Percentiles rank a stretch among this genome's conserved stretches.
These are phyloP conservation scores for Calocybe gangraenosa DNA, from an alignment of 768 basidiomycete species.

Conservation along the genomic window DNA sequence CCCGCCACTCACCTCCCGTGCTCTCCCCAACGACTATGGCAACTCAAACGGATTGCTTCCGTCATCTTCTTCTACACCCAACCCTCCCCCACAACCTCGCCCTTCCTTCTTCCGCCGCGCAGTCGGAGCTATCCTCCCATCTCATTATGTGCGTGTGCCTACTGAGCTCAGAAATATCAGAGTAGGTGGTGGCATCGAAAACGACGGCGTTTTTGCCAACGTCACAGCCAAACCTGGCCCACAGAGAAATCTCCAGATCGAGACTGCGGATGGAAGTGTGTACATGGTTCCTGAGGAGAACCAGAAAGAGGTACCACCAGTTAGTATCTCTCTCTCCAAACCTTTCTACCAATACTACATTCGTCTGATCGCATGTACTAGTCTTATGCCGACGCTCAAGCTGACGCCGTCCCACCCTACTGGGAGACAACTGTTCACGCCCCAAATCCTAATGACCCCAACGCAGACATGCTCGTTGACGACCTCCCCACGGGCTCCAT, in stretches of 20 bases:
- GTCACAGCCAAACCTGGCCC: conserved; percentile 82
- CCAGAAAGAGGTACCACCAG: conserved; percentile 83
- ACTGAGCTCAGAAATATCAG: conserved; percentile 30
- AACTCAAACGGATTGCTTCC: conserved; percentile 68
- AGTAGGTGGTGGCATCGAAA: conserved; percentile 73
- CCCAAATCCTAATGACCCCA: conserved; percentile 47
- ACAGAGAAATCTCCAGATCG: conserved; percentile 32
- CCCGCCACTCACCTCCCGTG: conserved; percentile 50
- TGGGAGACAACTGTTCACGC: conserved; percentile 96
- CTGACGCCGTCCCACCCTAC: conserved; percentile 90
- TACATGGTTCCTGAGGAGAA: conserved; percentile 74
- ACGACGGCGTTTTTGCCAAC: conserved; percentile 96
- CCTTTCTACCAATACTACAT: neutral
- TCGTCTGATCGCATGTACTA: conserved; percentile 29
- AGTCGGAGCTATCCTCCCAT: conserved; percentile 59
- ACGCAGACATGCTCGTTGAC: conserved; percentile 75
- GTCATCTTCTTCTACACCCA: conserved; percentile 33
- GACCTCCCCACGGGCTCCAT: conserved; percentile 83
- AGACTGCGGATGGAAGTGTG: conserved; percentile 49
- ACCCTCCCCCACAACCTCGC: conserved; percentile 24
- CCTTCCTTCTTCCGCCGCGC: conserved; percentile 57
- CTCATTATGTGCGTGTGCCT: conserved; percentile 55
- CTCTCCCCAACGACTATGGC: conserved; percentile 64
- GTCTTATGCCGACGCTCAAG: conserved; percentile 85
- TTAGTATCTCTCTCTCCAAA: conserved; percentile 37